These are phyloP conservation scores for Westerdykella aurantiaca DNA, from an alignment of 2,329 filamentous ascomycete species.

Conservation along the genomic window DNA sequence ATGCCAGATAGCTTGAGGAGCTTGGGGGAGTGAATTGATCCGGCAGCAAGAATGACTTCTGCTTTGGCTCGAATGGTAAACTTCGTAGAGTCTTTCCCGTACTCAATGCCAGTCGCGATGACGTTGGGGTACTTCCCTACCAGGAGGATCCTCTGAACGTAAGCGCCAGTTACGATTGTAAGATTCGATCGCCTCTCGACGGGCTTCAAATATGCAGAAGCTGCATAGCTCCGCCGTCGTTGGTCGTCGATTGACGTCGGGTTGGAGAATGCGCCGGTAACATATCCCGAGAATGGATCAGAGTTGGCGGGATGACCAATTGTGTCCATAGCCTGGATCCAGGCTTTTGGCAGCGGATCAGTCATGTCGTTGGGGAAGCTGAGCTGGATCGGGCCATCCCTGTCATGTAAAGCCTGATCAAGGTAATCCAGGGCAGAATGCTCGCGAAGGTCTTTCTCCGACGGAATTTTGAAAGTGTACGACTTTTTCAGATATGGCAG, in stretches of 20 bases:
- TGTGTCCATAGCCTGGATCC: slow-evolving; percentile 1
- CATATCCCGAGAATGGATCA: slow-evolving; percentile 3
- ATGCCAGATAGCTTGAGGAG: slow-evolving; percentile 32
- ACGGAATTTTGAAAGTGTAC: slow-evolving; percentile 11
- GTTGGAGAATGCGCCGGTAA: slow-evolving; percentile 2
- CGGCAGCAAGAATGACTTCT: slow-evolving; percentile 28
- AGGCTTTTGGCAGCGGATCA: slow-evolving; percentile 4
- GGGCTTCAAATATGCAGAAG: slow-evolving; percentile 33
- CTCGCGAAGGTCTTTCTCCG: slow-evolving; percentile 4
- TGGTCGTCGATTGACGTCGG: slow-evolving; percentile 1
- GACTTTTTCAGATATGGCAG: slow-evolving; percentile 28
- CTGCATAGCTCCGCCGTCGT: slow-evolving; percentile 1
- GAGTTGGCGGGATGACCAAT: slow-evolving; percentile 1
- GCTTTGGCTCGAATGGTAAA: slow-evolving; percentile 21
- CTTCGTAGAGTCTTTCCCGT: slow-evolving; percentile 35
- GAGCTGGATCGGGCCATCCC: slow-evolving; percentile 12
- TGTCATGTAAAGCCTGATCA: slow-evolving; percentile 5
- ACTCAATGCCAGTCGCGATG: slow-evolving; percentile 30
- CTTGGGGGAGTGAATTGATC: slow-evolving; percentile 25
- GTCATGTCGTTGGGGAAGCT: slow-evolving; percentile 6
- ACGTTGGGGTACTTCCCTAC: slow-evolving; percentile 41
- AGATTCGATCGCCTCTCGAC: slow-evolving; percentile 41
- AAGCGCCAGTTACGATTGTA: slow-evolving; percentile 44
- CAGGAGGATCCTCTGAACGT: slow-evolving; percentile 44
- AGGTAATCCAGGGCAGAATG: background rate